These are phyloP conservation scores for Diaporthe vexans DNA, from an alignment of 2,329 filamentous ascomycete species.

Conservation along the genomic window DNA sequence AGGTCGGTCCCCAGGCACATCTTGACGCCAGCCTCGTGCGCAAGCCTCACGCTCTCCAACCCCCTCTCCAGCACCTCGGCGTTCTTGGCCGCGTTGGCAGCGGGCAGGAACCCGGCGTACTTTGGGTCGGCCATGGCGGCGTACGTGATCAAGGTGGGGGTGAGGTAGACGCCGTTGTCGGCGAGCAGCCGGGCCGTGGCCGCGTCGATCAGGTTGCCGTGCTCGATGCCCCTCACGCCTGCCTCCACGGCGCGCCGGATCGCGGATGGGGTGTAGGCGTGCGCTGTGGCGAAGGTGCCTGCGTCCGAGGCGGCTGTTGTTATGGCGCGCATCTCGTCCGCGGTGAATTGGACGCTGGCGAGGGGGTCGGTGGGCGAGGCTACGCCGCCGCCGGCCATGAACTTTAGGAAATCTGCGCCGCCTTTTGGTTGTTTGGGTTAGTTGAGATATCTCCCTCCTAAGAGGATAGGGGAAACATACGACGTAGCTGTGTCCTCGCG, in stretches of 20 bases:
- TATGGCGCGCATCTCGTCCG: slow-evolving; percentile 65
- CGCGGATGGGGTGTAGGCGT: slow-evolving; percentile 63
- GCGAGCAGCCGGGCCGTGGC: slow-evolving; percentile 60
- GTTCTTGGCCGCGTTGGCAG: slow-evolving; percentile 36
- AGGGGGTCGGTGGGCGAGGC: slow-evolving; percentile 67
- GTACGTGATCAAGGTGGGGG: slow-evolving; percentile 63
- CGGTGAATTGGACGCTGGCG: slow-evolving; percentile 68
- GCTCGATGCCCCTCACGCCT: slow-evolving; percentile 63
- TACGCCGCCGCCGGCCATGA: slow-evolving; percentile 72
- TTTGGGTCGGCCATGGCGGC: slow-evolving; percentile 51
- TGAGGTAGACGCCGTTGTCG: slow-evolving; percentile 59
- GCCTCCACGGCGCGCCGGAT: slow-evolving; percentile 64
- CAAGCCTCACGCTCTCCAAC: slow-evolving; percentile 23
- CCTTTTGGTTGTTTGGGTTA: not conserved
- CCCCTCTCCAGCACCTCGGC: slow-evolving; percentile 32
- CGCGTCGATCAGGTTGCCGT: slow-evolving; percentile 53
- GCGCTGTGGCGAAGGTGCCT: slow-evolving; percentile 64
- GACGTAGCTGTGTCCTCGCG: slow-evolving; percentile 67
- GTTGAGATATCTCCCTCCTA: not conserved
- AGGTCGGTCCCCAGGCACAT: slow-evolving; percentile 40
- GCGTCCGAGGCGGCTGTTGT: slow-evolving; percentile 57
- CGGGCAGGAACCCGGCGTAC: slow-evolving; percentile 38
- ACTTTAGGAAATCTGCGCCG: slow-evolving; percentile 73
- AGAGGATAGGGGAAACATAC: not conserved
- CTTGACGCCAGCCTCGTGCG: slow-evolving; percentile 37